Evolutionary conservation across 2,329 filamentous ascomycete species (phyloP).

Genomic region (Paramyrothecium roridum): DNA sequence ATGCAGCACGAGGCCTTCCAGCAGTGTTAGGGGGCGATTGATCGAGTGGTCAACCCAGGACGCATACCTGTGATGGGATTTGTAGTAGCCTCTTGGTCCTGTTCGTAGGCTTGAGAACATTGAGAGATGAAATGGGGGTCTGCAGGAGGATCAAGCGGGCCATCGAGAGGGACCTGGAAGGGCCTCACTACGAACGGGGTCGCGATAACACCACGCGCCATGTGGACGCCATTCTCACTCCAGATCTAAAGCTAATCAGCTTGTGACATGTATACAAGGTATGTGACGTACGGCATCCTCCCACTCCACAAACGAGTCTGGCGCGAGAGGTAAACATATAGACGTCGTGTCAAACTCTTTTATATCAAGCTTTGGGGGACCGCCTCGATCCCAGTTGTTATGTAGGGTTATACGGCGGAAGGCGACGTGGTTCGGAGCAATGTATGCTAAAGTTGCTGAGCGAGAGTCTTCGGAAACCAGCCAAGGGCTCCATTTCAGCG

Average conservation of each 20-base stretch:
- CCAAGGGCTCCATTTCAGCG: slow-evolving; percentile 55
- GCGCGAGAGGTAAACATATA: slow-evolving; percentile 46
- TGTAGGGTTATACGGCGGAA: slow-evolving; percentile 48
- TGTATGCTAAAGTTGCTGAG: slow-evolving; percentile 46
- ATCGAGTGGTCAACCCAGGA: not conserved
- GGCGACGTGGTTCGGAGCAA: slow-evolving; percentile 49
- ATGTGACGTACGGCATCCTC: slow-evolving; percentile 42
- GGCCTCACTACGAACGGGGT: slow-evolving; percentile 47
- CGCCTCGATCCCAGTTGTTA: slow-evolving; percentile 27
- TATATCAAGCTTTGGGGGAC: slow-evolving; percentile 34
- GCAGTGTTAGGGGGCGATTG: not conserved
- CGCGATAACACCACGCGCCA: slow-evolving; percentile 51
- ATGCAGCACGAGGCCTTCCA: slow-evolving; percentile 44
- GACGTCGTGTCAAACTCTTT: slow-evolving; percentile 39
- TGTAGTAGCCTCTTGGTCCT: slow-evolving; percentile 28
- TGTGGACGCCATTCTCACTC: slow-evolving; percentile 29
- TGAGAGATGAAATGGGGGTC: slow-evolving; percentile 35
- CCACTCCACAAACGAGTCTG: slow-evolving; percentile 54
- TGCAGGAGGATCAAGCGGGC: slow-evolving; percentile 13
- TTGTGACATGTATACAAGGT: slow-evolving; percentile 2
- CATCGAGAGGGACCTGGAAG: slow-evolving; percentile 45
- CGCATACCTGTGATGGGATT: slow-evolving; percentile 17
- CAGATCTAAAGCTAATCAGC: slow-evolving; percentile 32
- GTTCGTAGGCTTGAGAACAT: slow-evolving; percentile 45
- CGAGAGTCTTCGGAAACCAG: slow-evolving; percentile 26